These are phyloP conservation scores for Alternaria dauci DNA, from an alignment of 2,329 filamentous ascomycete species.

Conservation along the genomic window DNA sequence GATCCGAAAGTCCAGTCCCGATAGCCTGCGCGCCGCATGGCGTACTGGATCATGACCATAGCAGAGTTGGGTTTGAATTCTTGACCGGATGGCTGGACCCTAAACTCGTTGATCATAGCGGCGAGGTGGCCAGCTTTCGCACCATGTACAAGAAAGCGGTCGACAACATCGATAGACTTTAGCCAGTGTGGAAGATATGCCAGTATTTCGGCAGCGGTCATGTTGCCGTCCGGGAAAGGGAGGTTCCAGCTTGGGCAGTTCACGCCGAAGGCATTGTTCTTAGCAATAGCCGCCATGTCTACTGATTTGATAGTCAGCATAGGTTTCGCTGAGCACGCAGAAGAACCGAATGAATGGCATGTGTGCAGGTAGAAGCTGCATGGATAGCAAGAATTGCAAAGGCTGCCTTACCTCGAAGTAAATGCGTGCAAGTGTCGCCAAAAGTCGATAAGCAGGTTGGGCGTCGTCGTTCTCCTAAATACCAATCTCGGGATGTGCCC, in stretches of 20 bases:
- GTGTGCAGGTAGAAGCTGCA: neutral
- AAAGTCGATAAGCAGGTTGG: neutral
- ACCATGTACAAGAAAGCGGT: constrained; percentile 35
- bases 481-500: neutral
- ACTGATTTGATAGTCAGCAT: neutral
- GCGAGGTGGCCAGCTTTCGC: constrained; percentile 18
- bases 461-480: neutral
- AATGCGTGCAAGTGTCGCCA: neutral
- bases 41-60: constrained; percentile 33
- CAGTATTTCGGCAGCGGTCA: constrained; percentile 38
- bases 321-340: neutral
- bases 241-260: constrained; percentile 32
- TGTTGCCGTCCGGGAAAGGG: constrained; percentile 33
- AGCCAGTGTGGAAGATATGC: constrained; percentile 39
- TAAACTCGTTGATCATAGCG: constrained; percentile 27
- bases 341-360: neutral
- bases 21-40: constrained; percentile 28
- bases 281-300: constrained; percentile 19
- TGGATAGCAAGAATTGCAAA: neutral
- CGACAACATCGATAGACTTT: constrained; percentile 35
- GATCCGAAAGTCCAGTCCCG: constrained; percentile 24
- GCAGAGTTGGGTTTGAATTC: constrained; percentile 21
- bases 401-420: neutral
- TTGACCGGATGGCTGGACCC: constrained; percentile 8
- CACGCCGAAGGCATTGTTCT: constrained; percentile 34